A percentile compares a stretch with the other conserved stretches of the same genome.
Conservation (phyloP, 345 rosid species). For the Eucalyptus pumila region DNA sequence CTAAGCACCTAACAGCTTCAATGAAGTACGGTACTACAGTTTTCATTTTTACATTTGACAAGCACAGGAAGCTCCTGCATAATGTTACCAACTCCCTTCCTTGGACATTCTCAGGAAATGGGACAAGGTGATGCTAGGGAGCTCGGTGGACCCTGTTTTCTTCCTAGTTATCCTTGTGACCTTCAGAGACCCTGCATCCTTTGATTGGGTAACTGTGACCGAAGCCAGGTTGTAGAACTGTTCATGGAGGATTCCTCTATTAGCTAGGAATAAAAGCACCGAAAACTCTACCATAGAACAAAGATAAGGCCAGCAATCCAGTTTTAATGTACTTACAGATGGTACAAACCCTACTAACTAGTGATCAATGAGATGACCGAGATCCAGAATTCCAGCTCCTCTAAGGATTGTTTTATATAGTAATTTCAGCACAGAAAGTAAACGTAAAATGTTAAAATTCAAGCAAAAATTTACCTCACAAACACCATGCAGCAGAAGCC, state of each 20-base stretch:
- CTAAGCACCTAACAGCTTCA: not conserved
- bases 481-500: conserved; percentile 87
- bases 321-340: not conserved
- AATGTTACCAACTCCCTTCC: conserved; percentile 67
- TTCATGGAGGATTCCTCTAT: not conserved
- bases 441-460: not conserved
- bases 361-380: not conserved
- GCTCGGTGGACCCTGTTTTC: conserved; percentile 22
- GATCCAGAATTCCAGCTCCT: not conserved
- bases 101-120: conserved; percentile 76
- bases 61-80: not conserved
- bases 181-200: conserved; percentile 27
- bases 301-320: not conserved
- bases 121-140: conserved; percentile 47
- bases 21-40: not conserved
- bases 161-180: conserved; percentile 61
- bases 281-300: not conserved
- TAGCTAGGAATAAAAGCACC: not conserved
- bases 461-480: conserved; percentile 55
- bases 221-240: conserved; percentile 87
- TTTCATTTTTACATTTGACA: not conserved
- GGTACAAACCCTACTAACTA: not conserved
- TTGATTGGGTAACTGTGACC: conserved; percentile 38
- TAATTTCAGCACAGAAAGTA: not conserved
- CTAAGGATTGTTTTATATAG: not conserved